Evolutionary conservation across 306 rosid species (phyloP), one percentile per base, ranked within the genome.

Genomic region (Casuarina cunninghamiana): DNA sequence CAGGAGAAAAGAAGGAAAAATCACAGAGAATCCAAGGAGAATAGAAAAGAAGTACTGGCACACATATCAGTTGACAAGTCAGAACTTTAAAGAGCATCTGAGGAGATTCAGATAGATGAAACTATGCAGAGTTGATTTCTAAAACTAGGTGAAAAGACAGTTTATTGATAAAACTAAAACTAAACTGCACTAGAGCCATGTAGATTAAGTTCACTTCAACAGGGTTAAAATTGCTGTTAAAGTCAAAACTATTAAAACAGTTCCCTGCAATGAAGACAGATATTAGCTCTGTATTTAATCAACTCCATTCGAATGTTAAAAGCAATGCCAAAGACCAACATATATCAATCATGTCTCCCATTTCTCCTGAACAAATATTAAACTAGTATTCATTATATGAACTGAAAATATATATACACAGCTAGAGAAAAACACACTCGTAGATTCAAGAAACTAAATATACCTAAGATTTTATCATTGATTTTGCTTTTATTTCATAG

Each of bases 1-100:
- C 77, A 75, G 48, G 45, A 84, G 75, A 78, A 79, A 45, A 86
- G 69, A 39, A 79, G 50, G 45, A 41, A 80, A 38, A 80, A 17
- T 37, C 61, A 32, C 17, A 57, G 65, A 43, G n/a, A 69, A 65
- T 19, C 26, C 62, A 54, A 32, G 46, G 55, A 79, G 60, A 71
- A 75, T 38, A 71, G 58, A 67, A 43, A 79, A 53, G 16, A 57
- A 49, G 44, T 38, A n/a, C n/a, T 48, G 41, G 39, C 37, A 21
- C n/a, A 19, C 73, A 66, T 76, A 38, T 69, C 44, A 49, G 63
- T 63, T 43, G 62, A 13, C 62, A 51, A 50, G 68, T 21, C 48
- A 17, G 38, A 65, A 53, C 10, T 76, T 44, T 63, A 68, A 58
- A 35, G 76, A 61, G 78, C 42, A 48, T 49, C 44, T 43, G 44